These are phyloP conservation scores for Rhizopogon vulgaris DNA, from an alignment of 768 basidiomycete genomes.

Conservation along the genomic window DNA sequence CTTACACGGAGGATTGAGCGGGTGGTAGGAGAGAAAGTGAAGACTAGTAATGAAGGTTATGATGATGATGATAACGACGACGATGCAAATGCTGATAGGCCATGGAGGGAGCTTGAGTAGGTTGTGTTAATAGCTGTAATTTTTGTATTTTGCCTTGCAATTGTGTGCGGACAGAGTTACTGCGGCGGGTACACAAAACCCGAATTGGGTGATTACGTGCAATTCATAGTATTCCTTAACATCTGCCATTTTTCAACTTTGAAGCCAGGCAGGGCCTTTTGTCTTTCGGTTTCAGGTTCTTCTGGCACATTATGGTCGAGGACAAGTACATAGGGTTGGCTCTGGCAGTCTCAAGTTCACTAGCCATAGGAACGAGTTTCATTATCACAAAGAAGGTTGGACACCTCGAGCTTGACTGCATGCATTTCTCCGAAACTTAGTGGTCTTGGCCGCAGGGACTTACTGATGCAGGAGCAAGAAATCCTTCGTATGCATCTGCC, in stretches of 20 bases:
- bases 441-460: slow-evolving; percentile 57
- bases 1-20: slow-evolving; percentile 31
- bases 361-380: slow-evolving; percentile 92
- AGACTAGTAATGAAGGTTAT: slow-evolving; percentile 10
- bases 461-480: slow-evolving; percentile 71
- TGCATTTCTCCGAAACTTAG: neutral
- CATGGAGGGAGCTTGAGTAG: slow-evolving; percentile 38
- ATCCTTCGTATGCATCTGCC: slow-evolving; percentile 44
- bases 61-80: slow-evolving; percentile 6
- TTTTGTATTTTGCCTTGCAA: neutral
- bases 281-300: neutral
- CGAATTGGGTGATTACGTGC: neutral
- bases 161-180: neutral
- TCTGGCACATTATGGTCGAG: slow-evolving; percentile 52
- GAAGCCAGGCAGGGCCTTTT: neutral
- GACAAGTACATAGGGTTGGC: slow-evolving; percentile 95
- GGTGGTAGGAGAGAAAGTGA: slow-evolving; percentile 18
- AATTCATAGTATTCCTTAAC: neutral
- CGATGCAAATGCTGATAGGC: slow-evolving; percentile 31
- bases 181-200: neutral
- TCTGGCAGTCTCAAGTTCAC: slow-evolving; percentile 77
- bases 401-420: neutral
- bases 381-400: slow-evolving; percentile 98
- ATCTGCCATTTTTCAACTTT: neutral
- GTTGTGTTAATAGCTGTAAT: neutral